phyloP scores from a whole-genome alignment of 495 filamentous ascomycete genomes.

The Cercophora newfieldiana region DNA sequence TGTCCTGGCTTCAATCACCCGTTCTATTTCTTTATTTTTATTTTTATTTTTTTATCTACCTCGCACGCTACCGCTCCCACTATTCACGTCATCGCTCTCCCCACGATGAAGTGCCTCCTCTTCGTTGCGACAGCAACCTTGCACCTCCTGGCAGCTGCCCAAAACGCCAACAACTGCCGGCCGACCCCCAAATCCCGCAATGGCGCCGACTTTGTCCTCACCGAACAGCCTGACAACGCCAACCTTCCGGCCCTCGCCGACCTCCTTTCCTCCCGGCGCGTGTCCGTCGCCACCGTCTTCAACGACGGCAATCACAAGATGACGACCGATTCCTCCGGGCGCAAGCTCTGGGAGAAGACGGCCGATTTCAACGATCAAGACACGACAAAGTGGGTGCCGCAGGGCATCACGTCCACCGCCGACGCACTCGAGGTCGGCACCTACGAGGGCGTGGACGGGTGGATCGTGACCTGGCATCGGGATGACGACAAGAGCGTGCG shows the following conservation, averaged over 20 bases:
- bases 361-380: conserved; percentile 36
- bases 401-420: conserved; percentile 42
- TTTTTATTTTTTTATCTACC: neutral
- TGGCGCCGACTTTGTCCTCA: conserved; percentile 17
- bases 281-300: conserved; percentile 37
- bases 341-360: conserved; percentile 31
- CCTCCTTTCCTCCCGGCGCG: conserved; percentile 25
- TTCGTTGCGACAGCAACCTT: neutral
- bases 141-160: conserved; percentile 1
- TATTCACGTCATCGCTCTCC: neutral
- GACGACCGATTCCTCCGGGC: conserved; percentile 21
- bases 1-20: neutral
- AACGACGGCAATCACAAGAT: conserved; percentile 40
- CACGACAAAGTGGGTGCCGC: conserved; percentile 41
- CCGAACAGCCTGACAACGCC: conserved; percentile 25
- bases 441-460: conserved; percentile 36
- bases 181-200: conserved; percentile 8
- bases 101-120: neutral
- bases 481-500: conserved; percentile 36
- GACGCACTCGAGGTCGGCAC: conserved; percentile 37
- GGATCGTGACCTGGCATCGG: conserved; percentile 44
- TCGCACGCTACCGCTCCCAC: neutral
- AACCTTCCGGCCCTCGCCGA: conserved; percentile 24
- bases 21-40: neutral
- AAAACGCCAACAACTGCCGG: conserved; percentile 17